These are phyloP conservation scores for Penicillium psychrosexuale DNA, from an alignment of 2,329 filamentous ascomycete genomes.

Conservation along the genomic window DNA sequence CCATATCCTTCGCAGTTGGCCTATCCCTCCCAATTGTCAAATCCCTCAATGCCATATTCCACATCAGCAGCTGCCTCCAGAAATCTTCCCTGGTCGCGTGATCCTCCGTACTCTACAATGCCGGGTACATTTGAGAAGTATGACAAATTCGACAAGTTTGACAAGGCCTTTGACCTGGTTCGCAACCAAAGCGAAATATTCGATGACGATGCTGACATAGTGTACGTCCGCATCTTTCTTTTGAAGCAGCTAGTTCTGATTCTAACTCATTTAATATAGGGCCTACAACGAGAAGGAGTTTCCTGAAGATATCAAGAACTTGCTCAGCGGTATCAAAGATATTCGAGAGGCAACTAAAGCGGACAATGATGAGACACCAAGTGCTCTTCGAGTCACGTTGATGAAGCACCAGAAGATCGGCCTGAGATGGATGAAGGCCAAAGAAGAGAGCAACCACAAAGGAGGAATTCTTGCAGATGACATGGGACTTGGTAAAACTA, in stretches of 20 bases:
- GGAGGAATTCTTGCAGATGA: constrained; percentile 76
- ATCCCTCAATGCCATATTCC: background rate
- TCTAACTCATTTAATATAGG: constrained; percentile 17
- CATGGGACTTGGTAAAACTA: constrained; percentile 82
- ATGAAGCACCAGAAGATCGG: constrained; percentile 82
- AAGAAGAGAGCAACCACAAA: constrained; percentile 68
- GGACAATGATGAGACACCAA: constrained; percentile 66
- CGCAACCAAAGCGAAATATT: constrained; percentile 4
- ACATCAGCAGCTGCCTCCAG: background rate
- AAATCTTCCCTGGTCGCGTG: background rate
- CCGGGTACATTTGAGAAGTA: background rate
- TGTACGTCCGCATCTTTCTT: background rate
- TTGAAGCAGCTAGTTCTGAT: background rate
- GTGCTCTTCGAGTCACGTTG: constrained; percentile 63
- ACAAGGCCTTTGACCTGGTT: constrained; percentile 4
- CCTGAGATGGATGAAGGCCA: constrained; percentile 70
- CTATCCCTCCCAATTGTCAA: background rate
- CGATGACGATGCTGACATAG: constrained; percentile 6
- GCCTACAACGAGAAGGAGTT: constrained; percentile 43
- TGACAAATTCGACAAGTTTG: background rate
- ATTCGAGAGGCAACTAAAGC: constrained; percentile 64
- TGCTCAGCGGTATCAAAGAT: constrained; percentile 70
- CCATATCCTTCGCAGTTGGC: background rate
- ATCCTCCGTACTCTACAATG: background rate
- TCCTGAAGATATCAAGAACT: constrained; percentile 64